A percentile compares a stretch with the other conserved stretches of the same genome.
Conservation (phyloP, 1,284 basidiomycete species). For the Porodaedalea pini region DNA sequence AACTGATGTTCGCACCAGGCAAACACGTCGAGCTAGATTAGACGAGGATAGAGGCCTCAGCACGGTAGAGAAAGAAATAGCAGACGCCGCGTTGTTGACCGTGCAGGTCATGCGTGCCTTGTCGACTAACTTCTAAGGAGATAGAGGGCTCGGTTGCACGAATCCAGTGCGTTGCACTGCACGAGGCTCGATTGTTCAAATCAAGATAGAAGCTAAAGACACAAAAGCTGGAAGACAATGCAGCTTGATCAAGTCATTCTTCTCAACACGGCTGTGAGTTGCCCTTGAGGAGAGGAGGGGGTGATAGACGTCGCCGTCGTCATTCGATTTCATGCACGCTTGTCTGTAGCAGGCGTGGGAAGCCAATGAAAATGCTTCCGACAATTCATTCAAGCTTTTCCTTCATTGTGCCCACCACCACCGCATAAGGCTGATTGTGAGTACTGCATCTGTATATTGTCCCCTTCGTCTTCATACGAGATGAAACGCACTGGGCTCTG, state of each 20-base stretch:
- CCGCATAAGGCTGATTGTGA: not conserved
- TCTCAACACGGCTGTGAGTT: not conserved
- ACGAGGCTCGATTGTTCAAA: not conserved
- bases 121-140: too few species aligned
- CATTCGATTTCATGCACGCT: not conserved
- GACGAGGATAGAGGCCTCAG: not conserved
- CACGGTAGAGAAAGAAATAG: not conserved
- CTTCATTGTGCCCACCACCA: not conserved
- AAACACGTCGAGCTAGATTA: too few species aligned
- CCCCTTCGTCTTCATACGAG: slow-evolving; percentile 26
- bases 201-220: too few species aligned
- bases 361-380: not conserved
- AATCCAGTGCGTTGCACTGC: not conserved
- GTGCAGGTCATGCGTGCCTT: not conserved
- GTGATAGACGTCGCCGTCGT: not conserved
- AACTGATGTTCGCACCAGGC: too few species aligned
- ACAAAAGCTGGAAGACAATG: not conserved
- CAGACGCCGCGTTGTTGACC: not conserved
- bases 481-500: slow-evolving; percentile 93
- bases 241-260: not conserved
- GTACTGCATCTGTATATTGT: not conserved
- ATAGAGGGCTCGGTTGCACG: not conserved
- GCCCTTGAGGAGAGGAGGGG: not conserved
- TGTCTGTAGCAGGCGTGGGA: not conserved
- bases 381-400: not conserved